Conservation (phyloP, 441 rosid species). For the Mallotus japonicus region DNA sequence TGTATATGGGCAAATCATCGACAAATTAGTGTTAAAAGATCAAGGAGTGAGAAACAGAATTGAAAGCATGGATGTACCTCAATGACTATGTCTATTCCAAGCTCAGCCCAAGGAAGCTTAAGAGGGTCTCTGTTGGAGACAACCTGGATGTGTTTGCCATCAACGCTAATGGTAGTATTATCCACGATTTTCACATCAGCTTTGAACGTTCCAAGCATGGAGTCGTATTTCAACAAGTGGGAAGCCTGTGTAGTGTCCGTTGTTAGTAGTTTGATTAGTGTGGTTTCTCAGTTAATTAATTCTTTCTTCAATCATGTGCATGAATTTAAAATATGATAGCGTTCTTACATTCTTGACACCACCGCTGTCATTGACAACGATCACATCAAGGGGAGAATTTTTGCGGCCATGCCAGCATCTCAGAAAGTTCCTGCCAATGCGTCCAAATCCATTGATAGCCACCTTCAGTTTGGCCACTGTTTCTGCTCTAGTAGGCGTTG, state of each 20-base stretch:
- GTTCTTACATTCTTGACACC: constrained; percentile 89
- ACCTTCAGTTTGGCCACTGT: constrained; percentile 88
- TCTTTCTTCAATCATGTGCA: neutral
- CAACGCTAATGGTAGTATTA: constrained; percentile 69
- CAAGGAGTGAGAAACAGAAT: neutral
- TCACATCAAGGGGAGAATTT: constrained; percentile 87
- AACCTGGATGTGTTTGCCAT: constrained; percentile 81
- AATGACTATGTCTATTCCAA: constrained; percentile 93
- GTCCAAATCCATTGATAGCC: constrained; percentile 94
- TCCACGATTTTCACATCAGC: constrained; percentile 86
- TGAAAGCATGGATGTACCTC: constrained; percentile 40
- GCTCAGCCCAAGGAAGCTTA: constrained; percentile 95
- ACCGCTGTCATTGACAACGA: constrained; percentile 93
- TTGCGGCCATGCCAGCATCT: constrained; percentile 98
- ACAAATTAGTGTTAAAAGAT: no score
- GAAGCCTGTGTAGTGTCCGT: constrained; percentile 56
- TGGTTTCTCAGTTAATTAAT: neutral
- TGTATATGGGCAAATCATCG: neutral
- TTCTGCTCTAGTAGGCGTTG: constrained; percentile 58
- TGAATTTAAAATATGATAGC: neutral
- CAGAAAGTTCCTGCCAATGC: constrained; percentile 95
- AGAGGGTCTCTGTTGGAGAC: constrained; percentile 94
- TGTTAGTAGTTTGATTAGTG: neutral
- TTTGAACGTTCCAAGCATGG: constrained; percentile 90
- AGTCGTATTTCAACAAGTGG: constrained; percentile 94